A percentile compares a stretch with the other conserved stretches of the same genome.
These are phyloP conservation scores for Glarea lozoyensis DNA, from an alignment of 495 filamentous ascomycete genomes.

Conservation along the genomic window DNA sequence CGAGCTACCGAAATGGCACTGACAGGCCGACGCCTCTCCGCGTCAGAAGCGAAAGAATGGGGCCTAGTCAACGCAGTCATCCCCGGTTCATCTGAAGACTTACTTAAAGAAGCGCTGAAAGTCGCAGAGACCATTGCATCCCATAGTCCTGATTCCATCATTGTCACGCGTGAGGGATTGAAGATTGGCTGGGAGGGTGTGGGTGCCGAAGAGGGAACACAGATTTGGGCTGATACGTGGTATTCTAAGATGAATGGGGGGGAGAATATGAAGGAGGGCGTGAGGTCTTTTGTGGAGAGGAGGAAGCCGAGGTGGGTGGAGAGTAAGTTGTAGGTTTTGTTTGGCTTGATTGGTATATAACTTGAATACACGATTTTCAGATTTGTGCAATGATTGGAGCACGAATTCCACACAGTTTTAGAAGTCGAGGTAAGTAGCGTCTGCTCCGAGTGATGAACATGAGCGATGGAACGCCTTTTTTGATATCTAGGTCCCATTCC, in stretches of 20 bases:
- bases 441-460: too few species aligned
- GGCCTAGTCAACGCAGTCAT: constrained; percentile 65
- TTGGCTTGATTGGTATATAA: too few species aligned
- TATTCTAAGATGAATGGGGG: constrained; percentile 52
- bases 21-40: constrained; percentile 48
- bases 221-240: constrained; percentile 45
- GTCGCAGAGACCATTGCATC: constrained; percentile 40
- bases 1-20: constrained; percentile 65
- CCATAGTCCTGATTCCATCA: constrained; percentile 65
- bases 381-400: too few species aligned
- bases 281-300: constrained; percentile 74
- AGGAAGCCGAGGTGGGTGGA: constrained; percentile 61
- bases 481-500: too few species aligned
- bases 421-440: too few species aligned
- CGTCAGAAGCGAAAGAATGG: constrained; percentile 52
- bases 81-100: too few species aligned
- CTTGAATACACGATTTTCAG: too few species aligned
- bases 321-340: constrained; percentile 74
- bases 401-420: too few species aligned
- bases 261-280: constrained; percentile 70
- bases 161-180: constrained; percentile 57
- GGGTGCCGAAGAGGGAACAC: constrained; percentile 55
- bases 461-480: too few species aligned
- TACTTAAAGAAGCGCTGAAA: constrained; percentile 36
- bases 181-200: constrained; percentile 58